Base-by-base conservation (phyloP, 1,284 basidiomycete species). In the Fomitiporia mediterranea region DNA sequence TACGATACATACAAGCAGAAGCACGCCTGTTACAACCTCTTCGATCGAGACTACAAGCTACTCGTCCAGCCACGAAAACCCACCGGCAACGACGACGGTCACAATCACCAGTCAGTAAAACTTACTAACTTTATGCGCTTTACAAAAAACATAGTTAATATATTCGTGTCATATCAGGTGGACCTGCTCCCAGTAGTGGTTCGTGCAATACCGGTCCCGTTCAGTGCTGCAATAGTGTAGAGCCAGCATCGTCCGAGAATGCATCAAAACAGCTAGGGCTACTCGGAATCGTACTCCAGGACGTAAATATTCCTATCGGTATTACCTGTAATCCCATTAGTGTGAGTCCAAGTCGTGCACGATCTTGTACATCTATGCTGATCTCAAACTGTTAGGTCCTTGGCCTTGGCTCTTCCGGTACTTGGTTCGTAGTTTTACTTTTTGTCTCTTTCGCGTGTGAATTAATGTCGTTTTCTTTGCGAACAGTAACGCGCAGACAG, bases 171-270 rank as follows among this genome's bases (percentile, higher is more conserved):
- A 9, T 15, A 19, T 15, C 15, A 51, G 55, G 25, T 13, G 34
- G 23, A 8, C 38, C 48, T 17, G 17, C 49, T 3, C 50, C 49
- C 19, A 55, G 49, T 30, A 47, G 38, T 4, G 23, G 46, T 17
- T 43, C 38, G 5, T 58, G 56, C 34, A 51, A 27, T 7, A 64
- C 64, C 15, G 66, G 66, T 23, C 30, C 59, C 46, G 39, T 67
- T 27, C 67, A 68, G 62, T 70, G 69, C 65, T 70, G 69, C 66
- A 59, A 68, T 55, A 49, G 39, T 40, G 53, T 64, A 32, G 34
- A 61, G 53, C 51, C 60, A 2, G 25, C 59, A 50, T 62, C 61
- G 43, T 47, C 57, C n/a, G 60, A 55, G 4, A 57, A 61, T 15
- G 56, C 55, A 5, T 37, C 53, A 11, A 17, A n/a, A 8, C 13